These are phyloP conservation scores for Ogataea nonfermentans DNA, from an alignment of 805 yeast species.

Conservation along the genomic window DNA sequence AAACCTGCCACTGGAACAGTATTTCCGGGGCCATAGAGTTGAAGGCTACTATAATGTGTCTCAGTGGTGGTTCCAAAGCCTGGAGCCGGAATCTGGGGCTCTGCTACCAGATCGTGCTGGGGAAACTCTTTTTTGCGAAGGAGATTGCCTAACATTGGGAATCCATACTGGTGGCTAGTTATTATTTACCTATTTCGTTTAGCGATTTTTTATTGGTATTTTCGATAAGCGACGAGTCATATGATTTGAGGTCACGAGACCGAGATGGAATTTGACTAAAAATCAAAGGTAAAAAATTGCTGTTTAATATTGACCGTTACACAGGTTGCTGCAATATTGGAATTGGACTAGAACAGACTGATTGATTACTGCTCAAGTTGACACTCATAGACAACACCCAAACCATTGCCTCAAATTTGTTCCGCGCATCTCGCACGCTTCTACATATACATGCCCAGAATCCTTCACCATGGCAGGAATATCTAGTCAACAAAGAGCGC, in stretches of 20 bases:
- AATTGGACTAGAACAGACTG: too few relatives aligned
- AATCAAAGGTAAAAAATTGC: too few relatives aligned
- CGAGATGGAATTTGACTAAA: too few relatives aligned
- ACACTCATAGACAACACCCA: too few relatives aligned
- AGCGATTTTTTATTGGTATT: not conserved
- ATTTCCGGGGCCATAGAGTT: constrained; percentile 42
- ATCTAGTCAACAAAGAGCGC: constrained; percentile 2
- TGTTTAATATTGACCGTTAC: too few relatives aligned
- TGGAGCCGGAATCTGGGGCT: constrained; percentile 6
- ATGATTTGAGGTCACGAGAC: too few relatives aligned
- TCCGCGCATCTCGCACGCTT: too few relatives aligned
- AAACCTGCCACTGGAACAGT: constrained; percentile 18
- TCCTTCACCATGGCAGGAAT: constrained; percentile 4
- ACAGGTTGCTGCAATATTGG: too few relatives aligned
- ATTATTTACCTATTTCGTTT: not conserved
- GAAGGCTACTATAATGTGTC: constrained; percentile 44
- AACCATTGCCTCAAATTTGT: too few relatives aligned
- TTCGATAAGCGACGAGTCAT: constrained; percentile 4
- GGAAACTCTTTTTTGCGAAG: constrained; percentile 7
- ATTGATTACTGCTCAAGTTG: too few relatives aligned
- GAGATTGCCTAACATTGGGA: constrained; percentile 8
- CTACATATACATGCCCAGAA: too few relatives aligned
- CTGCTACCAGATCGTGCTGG: not conserved
- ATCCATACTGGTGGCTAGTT: constrained; percentile 1
- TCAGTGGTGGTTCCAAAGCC: constrained; percentile 29